Percentiles rank a stretch among this genome's conserved stretches.
Conservation (phyloP, 768 basidiomycete genomes). For the Rickenella mellea region DNA sequence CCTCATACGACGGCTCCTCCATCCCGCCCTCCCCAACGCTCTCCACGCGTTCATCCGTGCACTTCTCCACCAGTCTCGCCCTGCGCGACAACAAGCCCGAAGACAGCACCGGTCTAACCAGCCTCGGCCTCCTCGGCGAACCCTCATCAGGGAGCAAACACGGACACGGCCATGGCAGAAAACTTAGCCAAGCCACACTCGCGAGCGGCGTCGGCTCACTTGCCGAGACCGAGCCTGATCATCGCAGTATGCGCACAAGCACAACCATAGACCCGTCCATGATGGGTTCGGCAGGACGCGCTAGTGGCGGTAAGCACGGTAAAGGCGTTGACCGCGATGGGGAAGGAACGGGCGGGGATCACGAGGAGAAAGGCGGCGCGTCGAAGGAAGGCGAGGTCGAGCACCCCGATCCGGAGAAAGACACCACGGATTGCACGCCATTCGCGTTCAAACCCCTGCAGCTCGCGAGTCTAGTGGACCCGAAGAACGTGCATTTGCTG, state of each 20-base stretch:
- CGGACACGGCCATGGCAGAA: slow-evolving; percentile 35
- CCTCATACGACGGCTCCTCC: slow-evolving; percentile 34
- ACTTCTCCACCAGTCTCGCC: slow-evolving; percentile 37
- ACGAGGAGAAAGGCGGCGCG: slow-evolving; percentile 10
- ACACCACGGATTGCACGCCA: slow-evolving; percentile 49
- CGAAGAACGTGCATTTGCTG: slow-evolving; percentile 67
- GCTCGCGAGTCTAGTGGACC: slow-evolving; percentile 84
- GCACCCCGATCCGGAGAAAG: slow-evolving; percentile 26
- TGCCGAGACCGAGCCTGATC: slow-evolving; percentile 44
- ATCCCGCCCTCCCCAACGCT: slow-evolving; percentile 71
- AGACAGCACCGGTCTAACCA: slow-evolving; percentile 39
- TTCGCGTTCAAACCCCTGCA: slow-evolving; percentile 66
- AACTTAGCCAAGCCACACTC: slow-evolving; percentile 47
- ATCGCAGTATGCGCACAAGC: no score
- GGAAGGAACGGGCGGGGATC: slow-evolving; percentile 20
- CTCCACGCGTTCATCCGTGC: slow-evolving; percentile 55
- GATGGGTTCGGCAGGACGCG: not conserved
- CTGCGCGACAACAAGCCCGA: slow-evolving; percentile 66
- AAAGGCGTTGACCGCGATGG: slow-evolving; percentile 11
- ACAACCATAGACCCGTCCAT: no score
- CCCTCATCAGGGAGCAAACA: slow-evolving; percentile 20
- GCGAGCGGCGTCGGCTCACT: slow-evolving; percentile 28
- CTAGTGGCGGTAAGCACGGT: slow-evolving; percentile 14
- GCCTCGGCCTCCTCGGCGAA: slow-evolving; percentile 39
- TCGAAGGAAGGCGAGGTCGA: slow-evolving; percentile 9